These are phyloP conservation scores for Mentha longifolia DNA, from an alignment of 257 asterid species.

Conservation along the genomic window DNA sequence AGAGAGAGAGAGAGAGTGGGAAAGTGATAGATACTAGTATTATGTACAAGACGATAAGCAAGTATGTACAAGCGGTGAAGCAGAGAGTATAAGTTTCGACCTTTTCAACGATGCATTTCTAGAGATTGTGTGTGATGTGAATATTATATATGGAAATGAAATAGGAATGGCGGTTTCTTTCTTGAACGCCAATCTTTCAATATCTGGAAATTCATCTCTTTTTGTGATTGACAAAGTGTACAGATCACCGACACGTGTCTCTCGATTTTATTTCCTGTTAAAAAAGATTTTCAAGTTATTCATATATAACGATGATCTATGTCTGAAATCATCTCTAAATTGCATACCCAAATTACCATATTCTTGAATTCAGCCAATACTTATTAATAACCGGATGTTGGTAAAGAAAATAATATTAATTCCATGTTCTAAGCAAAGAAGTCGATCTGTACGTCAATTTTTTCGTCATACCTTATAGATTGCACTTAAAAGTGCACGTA, in stretches of 20 bases:
- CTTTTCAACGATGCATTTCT: conserved; percentile 25
- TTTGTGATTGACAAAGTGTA: conserved; percentile 20
- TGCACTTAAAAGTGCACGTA: too few species aligned
- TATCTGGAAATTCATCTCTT: conserved; percentile 8
- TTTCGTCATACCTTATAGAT: too few species aligned
- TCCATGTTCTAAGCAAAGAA: too few species aligned
- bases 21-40: background rate
- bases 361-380: too few species aligned
- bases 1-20: conserved; percentile 21
- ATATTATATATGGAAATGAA: background rate
- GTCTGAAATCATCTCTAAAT: too few species aligned
- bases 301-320: too few species aligned
- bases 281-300: too few species aligned
- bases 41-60: background rate
- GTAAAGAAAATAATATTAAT: too few species aligned
- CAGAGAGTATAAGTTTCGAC: conserved; percentile 15
- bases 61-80: conserved; percentile 1
- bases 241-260: conserved; percentile 41
- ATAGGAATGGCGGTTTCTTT: conserved; percentile 38
- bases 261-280: background rate
- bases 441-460: too few species aligned
- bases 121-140: background rate
- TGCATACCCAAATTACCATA: too few species aligned
- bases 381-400: too few species aligned
- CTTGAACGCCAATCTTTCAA: conserved; percentile 33